Base-by-base conservation (phyloP, 495 filamentous ascomycete genomes). In the Neurospora sp. region DNA sequence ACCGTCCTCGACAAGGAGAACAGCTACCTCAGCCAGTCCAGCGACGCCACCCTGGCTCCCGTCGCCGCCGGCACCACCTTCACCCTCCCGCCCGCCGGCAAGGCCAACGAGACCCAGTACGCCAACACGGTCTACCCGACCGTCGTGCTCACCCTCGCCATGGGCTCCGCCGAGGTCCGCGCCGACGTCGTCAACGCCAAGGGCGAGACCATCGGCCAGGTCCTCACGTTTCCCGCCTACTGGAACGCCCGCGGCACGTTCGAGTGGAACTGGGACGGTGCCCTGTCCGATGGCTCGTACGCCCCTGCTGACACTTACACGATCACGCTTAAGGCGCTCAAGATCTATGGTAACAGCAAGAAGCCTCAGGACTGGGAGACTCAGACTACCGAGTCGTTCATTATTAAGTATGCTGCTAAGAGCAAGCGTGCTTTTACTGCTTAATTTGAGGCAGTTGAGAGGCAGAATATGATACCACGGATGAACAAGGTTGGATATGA, bases 291-390 rank as follows among this genome's bases (percentile, higher is more conserved):
- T 42, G 84, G 85, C 27, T 78, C 72, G 3, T 82, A 81, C 38
- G 82, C 82, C 18, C 76, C 81, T 22, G 77, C 80, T n/a, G 86
- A 85, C 22, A 61, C 74, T 16, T 88, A 88, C 77, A 83, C 81
- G 75, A 76, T 85, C 38, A 79, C 73, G 4, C 76, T 85, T 61
- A 80, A 80, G 76, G 84, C 83, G 39, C 75, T 86, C 72, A 79
- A 78, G 68, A 81, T 86, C 68, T 84, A 82, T 46, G 84, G 84
- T 0, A 76, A 86, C 42, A 72, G 74, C 16, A 65, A 74, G 2
- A 68, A 75, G 69, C 18, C 61, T 68, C 5, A 70, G 75, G 70
- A 68, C 69, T 35, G 71, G 53, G 81, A 83, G 59, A 74, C 74
- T 1, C 71, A 71, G 22, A 77, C 79, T 61, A 76, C 81, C 5